Evolutionary conservation across 176 grass and related monocot species (phyloP), one percentile per base, ranked within the genome.

Genomic region (Oryza meyeriana): DNA sequence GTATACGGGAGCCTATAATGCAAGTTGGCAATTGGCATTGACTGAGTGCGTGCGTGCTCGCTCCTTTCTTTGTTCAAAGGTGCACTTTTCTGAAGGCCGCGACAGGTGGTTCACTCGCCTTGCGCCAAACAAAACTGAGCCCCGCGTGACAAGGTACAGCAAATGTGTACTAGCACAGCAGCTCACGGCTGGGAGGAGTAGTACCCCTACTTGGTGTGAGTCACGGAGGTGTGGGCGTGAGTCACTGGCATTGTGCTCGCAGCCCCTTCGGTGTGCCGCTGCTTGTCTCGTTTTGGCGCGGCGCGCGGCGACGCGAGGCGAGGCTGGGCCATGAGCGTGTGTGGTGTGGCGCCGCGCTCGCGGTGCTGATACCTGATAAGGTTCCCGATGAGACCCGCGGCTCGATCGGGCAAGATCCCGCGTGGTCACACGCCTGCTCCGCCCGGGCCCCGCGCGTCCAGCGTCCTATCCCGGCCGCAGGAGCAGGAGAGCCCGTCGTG

Each of bases 371-470:
- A 42, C 3, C 5, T 55, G 78, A 87, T 81, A 81, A 87, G 85
- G 78, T 87, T 87, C 27, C 27, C 35, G 84, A 80, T 74, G 68
- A 39, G 84, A n/a, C 38, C 38, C 55, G 75, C 17, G 64, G 64
- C 8, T 47, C 44, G 44, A 4, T 3, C 7, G 65, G 9, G 9
- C 44, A 17, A 47, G n/a, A 78, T 78, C 75, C 38, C 39, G 75
- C 62, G 83, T 65, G 50, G 32, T 61, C 16, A 8, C 76, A 42
- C 71, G 71, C 26, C 12, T 8, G 67, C 17, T 68, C 32, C 32
- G 59, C 12, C 3, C 16, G 22, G 20, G 33, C 35, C 35, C 35
- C 35, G 35, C 35, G 35, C 32, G 3, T 61, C 29, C 24, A n/a
- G n/a, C n/a, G 13, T 42, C 29, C 3, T 11, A 16, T 12, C 62